Base-by-base conservation (phyloP, 2,329 filamentous ascomycete genomes). In the Tricladium varicosporioides region DNA sequence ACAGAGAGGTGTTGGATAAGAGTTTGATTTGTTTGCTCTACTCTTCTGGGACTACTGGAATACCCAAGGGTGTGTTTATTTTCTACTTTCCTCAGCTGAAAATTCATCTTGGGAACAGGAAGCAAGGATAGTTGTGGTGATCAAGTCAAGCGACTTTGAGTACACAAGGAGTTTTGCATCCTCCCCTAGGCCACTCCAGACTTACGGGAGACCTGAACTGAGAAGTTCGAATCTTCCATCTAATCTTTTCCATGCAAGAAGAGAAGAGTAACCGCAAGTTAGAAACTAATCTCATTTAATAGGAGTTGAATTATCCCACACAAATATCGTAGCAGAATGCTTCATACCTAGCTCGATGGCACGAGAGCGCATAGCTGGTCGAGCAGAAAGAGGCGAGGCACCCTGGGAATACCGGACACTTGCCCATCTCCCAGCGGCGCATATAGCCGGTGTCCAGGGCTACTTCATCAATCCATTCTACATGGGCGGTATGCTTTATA, bases 11-110 rank as follows among this genome's bases (percentile, higher is more conserved):
- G 43, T 71, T 87, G 51, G 74, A 77, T 14, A 65, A 76, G 5
- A 77, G 74, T 58, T 63, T 82, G 84, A 0, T 83, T 87, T 60
- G 86, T 84, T 79, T 94, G 58, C 92, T 94, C 70, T 94, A 93
- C 73, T 89, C 84, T 60, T 86, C 82, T 19, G 87, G 91, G 3
- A 95, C 91, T 0, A 95, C 91, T 0, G 91, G 91, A 5, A 78
- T 91, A 5, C 89, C 91, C 9, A 95, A 95, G 72, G 91, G 91
- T 31, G 89, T 92, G 19, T 48, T 9, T 14, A 7, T 15, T 10
- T 14, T 22, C 5, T 45, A 27, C 22, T 7, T 27, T 7, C 22
- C 7, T 4, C 22, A 27, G 22, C 22, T 27, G 22, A 27, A 27
- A 27, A 4, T 27, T n/a, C n/a, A n/a, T n/a, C n/a, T n/a, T n/a